phyloP scores from a whole-genome alignment of 2,329 filamentous ascomycete species.

The Penicillium sp. region DNA sequence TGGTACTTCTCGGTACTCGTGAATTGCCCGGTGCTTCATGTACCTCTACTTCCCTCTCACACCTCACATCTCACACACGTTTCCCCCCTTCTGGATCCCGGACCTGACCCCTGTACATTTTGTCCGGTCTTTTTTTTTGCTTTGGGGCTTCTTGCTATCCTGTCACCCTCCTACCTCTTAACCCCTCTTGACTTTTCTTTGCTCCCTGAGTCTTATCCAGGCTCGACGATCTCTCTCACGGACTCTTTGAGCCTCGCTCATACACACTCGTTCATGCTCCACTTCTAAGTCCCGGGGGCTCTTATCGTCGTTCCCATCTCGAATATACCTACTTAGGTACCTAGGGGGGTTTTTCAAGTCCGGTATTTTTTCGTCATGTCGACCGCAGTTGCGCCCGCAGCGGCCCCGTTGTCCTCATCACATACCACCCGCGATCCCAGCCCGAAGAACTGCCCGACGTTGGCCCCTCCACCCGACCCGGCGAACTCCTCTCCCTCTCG shows the following conservation, averaged over 20 bases:
- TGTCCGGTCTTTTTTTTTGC: constrained; percentile 10
- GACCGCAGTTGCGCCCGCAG: constrained; percentile 48
- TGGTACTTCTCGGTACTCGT: constrained; percentile 10
- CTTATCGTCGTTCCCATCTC: neutral
- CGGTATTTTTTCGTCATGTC: constrained; percentile 39
- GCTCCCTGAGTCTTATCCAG: neutral
- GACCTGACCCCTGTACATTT: constrained; percentile 8
- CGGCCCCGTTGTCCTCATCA: constrained; percentile 44
- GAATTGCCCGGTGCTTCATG: neutral
- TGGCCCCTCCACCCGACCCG: constrained; percentile 38
- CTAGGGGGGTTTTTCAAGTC: neutral
- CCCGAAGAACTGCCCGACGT: constrained; percentile 44
- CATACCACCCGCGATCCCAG: constrained; percentile 46
- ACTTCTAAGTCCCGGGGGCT: constrained; percentile 4
- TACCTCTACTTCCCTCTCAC: constrained; percentile 4
- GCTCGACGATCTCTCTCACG: neutral
- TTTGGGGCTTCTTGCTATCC: constrained; percentile 11
- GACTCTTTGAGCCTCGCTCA: neutral
- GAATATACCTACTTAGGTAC: too few species aligned
- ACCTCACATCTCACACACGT: constrained; percentile 11
- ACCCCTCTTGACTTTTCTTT: constrained; percentile 2
- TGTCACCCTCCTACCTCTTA: constrained; percentile 9
- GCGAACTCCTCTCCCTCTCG: constrained; percentile 36
- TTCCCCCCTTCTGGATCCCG: constrained; percentile 11
- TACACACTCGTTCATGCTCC: constrained; percentile 9